Base-by-base conservation (phyloP, 108 stramenopile species). In the Bacterosira constricta region DNA sequence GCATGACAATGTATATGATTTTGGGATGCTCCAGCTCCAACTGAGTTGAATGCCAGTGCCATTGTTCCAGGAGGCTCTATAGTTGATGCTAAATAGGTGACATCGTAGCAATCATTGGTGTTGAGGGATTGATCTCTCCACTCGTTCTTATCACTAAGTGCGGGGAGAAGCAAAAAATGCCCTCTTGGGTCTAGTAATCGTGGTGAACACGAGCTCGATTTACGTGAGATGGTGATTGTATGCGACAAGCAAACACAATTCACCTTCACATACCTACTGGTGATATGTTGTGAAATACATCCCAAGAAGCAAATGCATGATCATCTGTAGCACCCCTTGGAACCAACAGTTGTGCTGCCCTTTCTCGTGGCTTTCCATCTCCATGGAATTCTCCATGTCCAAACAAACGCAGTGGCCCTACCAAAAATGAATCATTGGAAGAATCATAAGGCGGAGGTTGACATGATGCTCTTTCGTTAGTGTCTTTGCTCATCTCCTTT, bases 1-100 rank as follows among this genome's bases (percentile, higher is more conserved):
- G 63, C 69, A 56, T 88, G 86, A 49, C 69, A 70, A 63, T 88
- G 86, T 56, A 84, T 79, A 47, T 88, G 86, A 77, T 88, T 88
- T 66, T 88, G 86, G 23, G 55, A 66, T 18, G 86, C 86, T 30
- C 79, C 86, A 3, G 82, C 86, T 26, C 86, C 80, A n/a, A 88
- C 84, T 26, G 63, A 63, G 59, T 88, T 88, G 62, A 78, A 85
- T 30, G 81, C 68, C 23, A 87, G 2, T 27, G 81, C 58, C 15
- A 84, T 6, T 6, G 73, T 71, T 63, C 86, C 86, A 11, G 34
- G 38, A 1, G 86, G 82, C 25, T 56, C 25, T 20, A 85, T 78
- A 3, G 86, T 74, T n/a, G 63, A 70, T 26, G 84, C 57, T 21
- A 88, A 26, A 9, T 52, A 63, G 9, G 80, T 75, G 51, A 88